Percentiles rank a stretch among this genome's conserved stretches.
Conservation (phyloP, 805 yeast species). For the Yamadazyma scolyti region DNA sequence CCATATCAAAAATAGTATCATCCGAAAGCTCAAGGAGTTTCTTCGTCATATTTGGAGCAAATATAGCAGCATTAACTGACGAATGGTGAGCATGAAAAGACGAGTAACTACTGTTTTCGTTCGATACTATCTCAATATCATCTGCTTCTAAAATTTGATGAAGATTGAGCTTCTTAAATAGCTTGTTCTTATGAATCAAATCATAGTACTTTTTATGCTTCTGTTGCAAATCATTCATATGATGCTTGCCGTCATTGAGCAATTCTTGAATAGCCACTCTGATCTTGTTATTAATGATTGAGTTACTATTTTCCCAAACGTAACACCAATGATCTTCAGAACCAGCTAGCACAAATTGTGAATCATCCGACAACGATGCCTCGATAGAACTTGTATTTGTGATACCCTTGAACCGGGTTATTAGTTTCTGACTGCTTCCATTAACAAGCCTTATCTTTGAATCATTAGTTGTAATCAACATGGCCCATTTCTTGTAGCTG, state of each 20-base stretch:
- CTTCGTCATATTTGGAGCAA: constrained; percentile 72
- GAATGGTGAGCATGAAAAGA: constrained; percentile 76
- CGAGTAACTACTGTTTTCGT: constrained; percentile 59
- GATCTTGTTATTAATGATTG: constrained; percentile 37
- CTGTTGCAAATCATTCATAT: constrained; percentile 26
- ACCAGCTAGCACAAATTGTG: constrained; percentile 62
- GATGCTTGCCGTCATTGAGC: constrained; percentile 30
- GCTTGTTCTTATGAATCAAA: constrained; percentile 23
- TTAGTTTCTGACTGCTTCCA: constrained; percentile 48
- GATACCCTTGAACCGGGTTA: constrained; percentile 70
- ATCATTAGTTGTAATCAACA: constrained; percentile 74
- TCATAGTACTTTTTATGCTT: constrained; percentile 25
- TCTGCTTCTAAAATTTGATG: constrained; percentile 25
- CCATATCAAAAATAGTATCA: constrained; percentile 72
- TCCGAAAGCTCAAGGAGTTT: constrained; percentile 67
- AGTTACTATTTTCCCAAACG: constrained; percentile 61
- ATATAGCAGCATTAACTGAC: constrained; percentile 67
- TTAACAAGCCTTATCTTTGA: constrained; percentile 71
- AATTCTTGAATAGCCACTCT: constrained; percentile 32
- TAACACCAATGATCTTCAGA: constrained; percentile 89
- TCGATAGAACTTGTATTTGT: constrained; percentile 66
- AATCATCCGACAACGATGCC: constrained; percentile 61
- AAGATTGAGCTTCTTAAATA: constrained; percentile 21
- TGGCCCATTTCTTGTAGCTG: constrained; percentile 20
- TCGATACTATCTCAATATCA: constrained; percentile 23